A percentile compares a stretch with the other conserved stretches of the same genome.
Evolutionary conservation across 192 early-diverging fungal genomes (phyloP).

Genomic region (Diversispora eburnea): DNA sequence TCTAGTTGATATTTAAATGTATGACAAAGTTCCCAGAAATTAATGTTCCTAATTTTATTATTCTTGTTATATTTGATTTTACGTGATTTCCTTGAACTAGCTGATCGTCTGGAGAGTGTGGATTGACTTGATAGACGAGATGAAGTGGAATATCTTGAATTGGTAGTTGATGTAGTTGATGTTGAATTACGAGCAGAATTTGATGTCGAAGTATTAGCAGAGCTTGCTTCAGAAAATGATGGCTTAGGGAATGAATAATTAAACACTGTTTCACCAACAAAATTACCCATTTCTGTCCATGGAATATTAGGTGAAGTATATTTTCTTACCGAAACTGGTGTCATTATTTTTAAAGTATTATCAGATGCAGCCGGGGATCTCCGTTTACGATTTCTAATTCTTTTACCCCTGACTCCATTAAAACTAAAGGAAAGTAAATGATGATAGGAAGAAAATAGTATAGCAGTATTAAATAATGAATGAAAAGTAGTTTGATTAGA

Average conservation of each 20-base stretch:
- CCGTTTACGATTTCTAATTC: neutral
- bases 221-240: too few relatives aligned
- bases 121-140: too few relatives aligned
- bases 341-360: neutral
- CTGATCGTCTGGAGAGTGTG: too few relatives aligned
- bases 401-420: neutral
- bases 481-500: neutral
- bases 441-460: slow-evolving; percentile 1
- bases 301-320: neutral
- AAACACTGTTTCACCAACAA: neutral
- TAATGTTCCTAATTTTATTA: neutral
- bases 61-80: too few relatives aligned
- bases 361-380: neutral
- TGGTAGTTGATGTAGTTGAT: neutral
- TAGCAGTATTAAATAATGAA: slow-evolving; percentile 8
- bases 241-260: neutral
- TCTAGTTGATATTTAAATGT: neutral
- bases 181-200: neutral
- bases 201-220: neutral
- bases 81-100: too few relatives aligned
- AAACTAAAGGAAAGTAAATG: neutral
- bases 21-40: slow-evolving; percentile 7
- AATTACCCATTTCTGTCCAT: neutral
- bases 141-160: neutral
- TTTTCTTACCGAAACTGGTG: neutral